Evolutionary conservation across 495 filamentous ascomycete species (phyloP).

Genomic region (Penicillium argentinense): DNA sequence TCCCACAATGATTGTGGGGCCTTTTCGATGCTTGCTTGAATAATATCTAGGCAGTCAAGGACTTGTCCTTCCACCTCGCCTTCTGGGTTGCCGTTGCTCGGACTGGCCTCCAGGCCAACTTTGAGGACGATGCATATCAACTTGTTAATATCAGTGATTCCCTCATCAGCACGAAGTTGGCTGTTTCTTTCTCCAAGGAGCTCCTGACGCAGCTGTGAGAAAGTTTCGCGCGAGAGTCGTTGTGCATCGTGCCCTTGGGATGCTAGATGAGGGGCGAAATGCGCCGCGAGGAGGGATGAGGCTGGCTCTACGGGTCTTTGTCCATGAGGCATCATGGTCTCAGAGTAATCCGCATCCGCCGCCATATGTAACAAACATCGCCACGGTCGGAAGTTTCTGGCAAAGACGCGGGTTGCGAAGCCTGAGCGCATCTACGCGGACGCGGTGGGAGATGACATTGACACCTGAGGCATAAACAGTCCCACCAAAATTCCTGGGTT

Average conservation of each 20-base stretch:
- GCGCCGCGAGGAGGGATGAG: constrained; percentile 68
- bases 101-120: constrained; percentile 69
- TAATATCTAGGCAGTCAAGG: constrained; percentile 66
- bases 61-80: constrained; percentile 56
- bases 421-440: too few relatives aligned
- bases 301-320: constrained; percentile 44
- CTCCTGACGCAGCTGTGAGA: constrained; percentile 65
- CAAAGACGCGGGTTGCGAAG: constrained; percentile 6
- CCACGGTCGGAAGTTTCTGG: constrained; percentile 5
- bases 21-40: constrained; percentile 69
- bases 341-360: constrained; percentile 21
- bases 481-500: not conserved
- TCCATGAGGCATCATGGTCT: constrained; percentile 14
- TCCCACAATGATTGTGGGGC: constrained; percentile 70
- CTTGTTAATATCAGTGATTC: constrained; percentile 72
- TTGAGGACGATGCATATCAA: constrained; percentile 81
- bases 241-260: constrained; percentile 43
- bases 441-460: constrained; percentile 10
- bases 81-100: constrained; percentile 54
- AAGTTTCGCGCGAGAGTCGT: constrained; percentile 50
- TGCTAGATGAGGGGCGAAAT: constrained; percentile 52
- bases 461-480: constrained; percentile 26
- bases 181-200: constrained; percentile 50
- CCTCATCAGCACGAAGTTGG: constrained; percentile 54
- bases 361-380: constrained; percentile 27